Percentiles rank a stretch among this genome's conserved stretches.
These are phyloP conservation scores for Athelia sp. DNA, from an alignment of 1,284 basidiomycete species.

Conservation along the genomic window DNA sequence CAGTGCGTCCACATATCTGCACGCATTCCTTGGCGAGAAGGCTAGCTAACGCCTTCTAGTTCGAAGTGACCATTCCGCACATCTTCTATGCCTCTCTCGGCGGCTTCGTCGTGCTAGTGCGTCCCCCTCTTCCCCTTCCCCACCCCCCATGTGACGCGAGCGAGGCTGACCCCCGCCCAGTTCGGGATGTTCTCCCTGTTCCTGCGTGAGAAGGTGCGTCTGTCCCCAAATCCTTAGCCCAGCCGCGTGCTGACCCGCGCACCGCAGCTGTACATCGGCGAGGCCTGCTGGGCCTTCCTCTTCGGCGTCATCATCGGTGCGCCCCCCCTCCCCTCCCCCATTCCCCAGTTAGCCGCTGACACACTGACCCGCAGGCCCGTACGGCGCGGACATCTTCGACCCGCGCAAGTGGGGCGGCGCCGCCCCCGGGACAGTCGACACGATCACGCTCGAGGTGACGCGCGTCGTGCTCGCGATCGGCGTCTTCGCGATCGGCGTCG, in stretches of 20 bases:
- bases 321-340: no score
- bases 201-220: conserved; percentile 77
- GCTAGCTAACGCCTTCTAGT: conserved; percentile 36
- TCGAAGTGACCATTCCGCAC: conserved; percentile 66
- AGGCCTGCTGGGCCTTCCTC: conserved; percentile 93
- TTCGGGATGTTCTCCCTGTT: conserved; percentile 95
- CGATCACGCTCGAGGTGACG: conserved; percentile 86
- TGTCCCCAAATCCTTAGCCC: conserved; percentile 2
- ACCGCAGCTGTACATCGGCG: conserved; percentile 87
- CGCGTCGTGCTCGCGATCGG: conserved; percentile 96
- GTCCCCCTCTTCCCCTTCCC: conserved; percentile 24
- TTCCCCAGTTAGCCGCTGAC: conserved; percentile 4
- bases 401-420: conserved; percentile 78
- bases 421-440: conserved; percentile 49
- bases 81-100: conserved; percentile 82
- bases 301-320: conserved; percentile 93
- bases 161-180: no score
- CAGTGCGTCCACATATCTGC: background rate
- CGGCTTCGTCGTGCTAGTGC: conserved; percentile 73
- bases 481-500: conserved; percentile 97
- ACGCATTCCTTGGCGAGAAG: background rate
- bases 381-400: conserved; percentile 82
- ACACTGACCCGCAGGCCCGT: conserved; percentile 63
- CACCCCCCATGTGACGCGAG: no score
- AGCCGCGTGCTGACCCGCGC: no score